A percentile compares a stretch with the other conserved stretches of the same genome.
Conservation (phyloP, 768 basidiomycete genomes). For the Boletus rex-veris region DNA sequence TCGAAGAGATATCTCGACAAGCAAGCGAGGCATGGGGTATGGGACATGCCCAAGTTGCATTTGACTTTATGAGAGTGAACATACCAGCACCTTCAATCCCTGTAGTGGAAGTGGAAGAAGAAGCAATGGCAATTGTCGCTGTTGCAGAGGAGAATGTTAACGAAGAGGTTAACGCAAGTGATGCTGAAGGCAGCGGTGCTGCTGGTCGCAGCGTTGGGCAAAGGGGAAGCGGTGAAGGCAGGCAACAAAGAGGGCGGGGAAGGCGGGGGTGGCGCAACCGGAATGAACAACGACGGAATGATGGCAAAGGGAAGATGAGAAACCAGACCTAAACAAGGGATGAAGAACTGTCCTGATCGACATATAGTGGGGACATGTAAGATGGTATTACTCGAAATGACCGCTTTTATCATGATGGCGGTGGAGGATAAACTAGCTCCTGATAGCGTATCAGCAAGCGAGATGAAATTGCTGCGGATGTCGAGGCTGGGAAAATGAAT, state of each 20-base stretch:
- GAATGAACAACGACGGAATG: neutral
- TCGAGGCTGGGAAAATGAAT: slow-evolving; percentile 10
- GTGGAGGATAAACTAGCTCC: too few species aligned
- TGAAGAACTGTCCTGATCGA: neutral
- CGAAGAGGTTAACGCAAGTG: neutral
- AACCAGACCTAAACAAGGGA: neutral
- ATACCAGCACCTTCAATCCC: slow-evolving; percentile 28
- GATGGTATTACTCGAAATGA: too few species aligned
- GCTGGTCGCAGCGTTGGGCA: neutral
- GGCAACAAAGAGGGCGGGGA: neutral
- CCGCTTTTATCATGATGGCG: too few species aligned
- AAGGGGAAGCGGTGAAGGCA: too few species aligned
- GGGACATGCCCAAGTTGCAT: slow-evolving; percentile 49
- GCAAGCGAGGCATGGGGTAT: slow-evolving; percentile 58
- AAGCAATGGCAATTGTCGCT: too few species aligned
- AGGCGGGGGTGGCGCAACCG: neutral
- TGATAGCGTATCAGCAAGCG: too few species aligned
- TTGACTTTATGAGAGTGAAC: slow-evolving; percentile 50
- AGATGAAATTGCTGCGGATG: neutral
- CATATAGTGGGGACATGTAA: too few species aligned
- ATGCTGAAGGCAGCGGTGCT: too few species aligned
- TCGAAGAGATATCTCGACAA: slow-evolving; percentile 59
- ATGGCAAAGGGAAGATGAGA: neutral
- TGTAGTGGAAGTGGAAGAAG: neutral
- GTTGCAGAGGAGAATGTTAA: neutral